Conservation (phyloP, 2,329 filamentous ascomycete genomes). For the Clonostachys rhizophaga region DNA sequence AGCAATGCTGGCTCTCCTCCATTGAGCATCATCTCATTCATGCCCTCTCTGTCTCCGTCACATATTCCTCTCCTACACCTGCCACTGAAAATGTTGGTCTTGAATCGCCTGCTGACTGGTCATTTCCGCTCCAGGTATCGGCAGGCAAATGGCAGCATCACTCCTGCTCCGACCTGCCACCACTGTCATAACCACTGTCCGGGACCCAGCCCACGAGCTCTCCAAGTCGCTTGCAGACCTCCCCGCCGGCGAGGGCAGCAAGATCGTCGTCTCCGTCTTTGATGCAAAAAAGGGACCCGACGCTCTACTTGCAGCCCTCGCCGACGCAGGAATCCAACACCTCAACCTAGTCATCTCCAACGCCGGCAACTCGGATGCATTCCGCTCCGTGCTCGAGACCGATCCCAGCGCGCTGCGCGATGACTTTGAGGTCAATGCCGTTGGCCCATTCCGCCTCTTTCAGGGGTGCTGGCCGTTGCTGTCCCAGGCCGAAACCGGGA, state of each 20-base stretch:
- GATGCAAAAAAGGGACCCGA: conserved; percentile 22
- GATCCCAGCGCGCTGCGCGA: conserved; percentile 1
- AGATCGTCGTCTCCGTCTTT: conserved; percentile 28
- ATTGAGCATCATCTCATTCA: too few species aligned
- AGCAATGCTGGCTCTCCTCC: too few species aligned
- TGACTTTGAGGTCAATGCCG: conserved; percentile 12
- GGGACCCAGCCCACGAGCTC: conserved; percentile 17
- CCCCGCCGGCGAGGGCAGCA: conserved; percentile 22
- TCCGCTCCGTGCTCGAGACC: conserved; percentile 1
- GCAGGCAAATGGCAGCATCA: conserved; percentile 4
- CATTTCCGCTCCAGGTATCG: conserved; percentile 5
- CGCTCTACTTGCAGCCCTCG: conserved; percentile 11
- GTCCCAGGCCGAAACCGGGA: conserved; percentile 19
- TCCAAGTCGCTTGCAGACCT: conserved; percentile 25
- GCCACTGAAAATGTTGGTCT: not conserved
- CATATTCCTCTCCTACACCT: too few species aligned
- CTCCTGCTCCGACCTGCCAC: conserved; percentile 7
- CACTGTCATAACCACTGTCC: conserved; percentile 33
- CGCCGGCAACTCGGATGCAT: conserved; percentile 21
- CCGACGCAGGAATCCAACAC: conserved; percentile 19
- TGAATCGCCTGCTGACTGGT: not conserved
- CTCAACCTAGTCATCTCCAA: conserved; percentile 51
- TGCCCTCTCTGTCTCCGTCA: too few species aligned
- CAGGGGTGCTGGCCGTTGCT: conserved; percentile 36
- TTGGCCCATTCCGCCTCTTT: conserved; percentile 33